Evolutionary conservation across 2,329 filamentous ascomycete species (phyloP), one percentile per base, ranked within the genome.

Genomic region (Trichoderma guizhouense): DNA sequence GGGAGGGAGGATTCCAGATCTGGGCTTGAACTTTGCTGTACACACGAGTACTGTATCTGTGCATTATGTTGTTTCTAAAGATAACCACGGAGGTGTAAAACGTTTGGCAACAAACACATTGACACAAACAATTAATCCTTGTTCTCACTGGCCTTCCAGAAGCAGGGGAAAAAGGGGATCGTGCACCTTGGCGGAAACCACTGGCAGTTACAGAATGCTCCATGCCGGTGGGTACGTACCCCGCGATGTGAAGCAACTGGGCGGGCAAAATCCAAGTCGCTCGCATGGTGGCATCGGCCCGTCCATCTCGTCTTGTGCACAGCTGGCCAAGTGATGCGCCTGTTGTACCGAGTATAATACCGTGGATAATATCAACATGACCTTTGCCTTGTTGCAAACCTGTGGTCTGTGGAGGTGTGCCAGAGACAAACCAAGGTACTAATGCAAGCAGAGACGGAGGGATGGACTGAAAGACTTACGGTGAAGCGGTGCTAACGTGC

Each of bases 131-230:
- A 21, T 2, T 11, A 53, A 28, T 26, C 53, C 53, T 57, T 57
- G 24, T 18, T 57, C 7, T 7, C 39, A 43, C 30, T 12, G 55
- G 24, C 15, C 24, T 57, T 32, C 34, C 39, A 60, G 64, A 57
- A 67, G 26, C 64, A 58, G n/a, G 18, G 57, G 14, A 21, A 47
- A 47, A 69, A 61, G 39, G 28, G 30, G 34, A 24, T 60, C 65
- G 18, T 26, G 39, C 34, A 43, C 65, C 32, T 11, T 18, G 63
- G n/a, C 39, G n/a, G 62, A 66, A 66, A 61, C 39, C 36, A 8
- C 57, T 51, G 67, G 55, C 67, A 62, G 67, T 69, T 61, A 69
- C 67, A 69, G 67, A 62, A 26, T 69, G 55, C 67, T 69, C 67
- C 67, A 53, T 69, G 26, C 6, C 57, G 6, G 67, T 62, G 67